Evolutionary conservation across 2,329 filamentous ascomycete species (phyloP).

Genomic region (Ophiostoma perfectum): DNA sequence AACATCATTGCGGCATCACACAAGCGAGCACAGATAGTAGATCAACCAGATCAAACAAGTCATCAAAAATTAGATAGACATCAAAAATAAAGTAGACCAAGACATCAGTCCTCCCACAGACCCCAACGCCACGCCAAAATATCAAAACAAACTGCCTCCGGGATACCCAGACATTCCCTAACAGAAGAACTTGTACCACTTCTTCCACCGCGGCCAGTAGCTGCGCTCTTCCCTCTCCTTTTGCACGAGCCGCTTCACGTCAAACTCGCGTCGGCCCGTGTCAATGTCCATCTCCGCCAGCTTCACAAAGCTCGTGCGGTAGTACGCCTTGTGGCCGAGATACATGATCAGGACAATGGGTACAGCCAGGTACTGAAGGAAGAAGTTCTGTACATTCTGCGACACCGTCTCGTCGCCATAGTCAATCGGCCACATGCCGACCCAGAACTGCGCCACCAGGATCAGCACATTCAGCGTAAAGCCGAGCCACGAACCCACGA

Average conservation of each 20-base stretch:
- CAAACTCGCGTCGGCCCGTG: slow-evolving; percentile 79
- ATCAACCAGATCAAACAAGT: not conserved
- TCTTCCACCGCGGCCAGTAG: slow-evolving; percentile 72
- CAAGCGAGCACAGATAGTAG: too few species aligned
- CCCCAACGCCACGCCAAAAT: slow-evolving; percentile 20
- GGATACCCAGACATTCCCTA: slow-evolving; percentile 33
- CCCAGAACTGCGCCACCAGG: slow-evolving; percentile 81
- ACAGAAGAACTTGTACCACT: slow-evolving; percentile 66
- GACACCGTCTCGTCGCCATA: slow-evolving; percentile 42
- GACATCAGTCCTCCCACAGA: too few species aligned
- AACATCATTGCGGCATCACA: too few species aligned
- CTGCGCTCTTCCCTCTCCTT: slow-evolving; percentile 73
- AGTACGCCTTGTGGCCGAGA: slow-evolving; percentile 68
- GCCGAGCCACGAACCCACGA: slow-evolving; percentile 75
- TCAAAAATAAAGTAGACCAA: not conserved
- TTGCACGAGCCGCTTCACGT: slow-evolving; percentile 69
- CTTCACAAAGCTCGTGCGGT: slow-evolving; percentile 61
- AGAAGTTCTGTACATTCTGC: slow-evolving; percentile 60
- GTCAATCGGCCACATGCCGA: slow-evolving; percentile 69
- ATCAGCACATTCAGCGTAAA: slow-evolving; percentile 70
- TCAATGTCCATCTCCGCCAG: slow-evolving; percentile 76
- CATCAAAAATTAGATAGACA: not conserved
- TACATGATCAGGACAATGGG: slow-evolving; percentile 66
- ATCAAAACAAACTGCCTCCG: not conserved
- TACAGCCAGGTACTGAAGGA: slow-evolving; percentile 64